Evolutionary conservation across 106 monocot species (phyloP).

Genomic region (Dioscorea alata): DNA sequence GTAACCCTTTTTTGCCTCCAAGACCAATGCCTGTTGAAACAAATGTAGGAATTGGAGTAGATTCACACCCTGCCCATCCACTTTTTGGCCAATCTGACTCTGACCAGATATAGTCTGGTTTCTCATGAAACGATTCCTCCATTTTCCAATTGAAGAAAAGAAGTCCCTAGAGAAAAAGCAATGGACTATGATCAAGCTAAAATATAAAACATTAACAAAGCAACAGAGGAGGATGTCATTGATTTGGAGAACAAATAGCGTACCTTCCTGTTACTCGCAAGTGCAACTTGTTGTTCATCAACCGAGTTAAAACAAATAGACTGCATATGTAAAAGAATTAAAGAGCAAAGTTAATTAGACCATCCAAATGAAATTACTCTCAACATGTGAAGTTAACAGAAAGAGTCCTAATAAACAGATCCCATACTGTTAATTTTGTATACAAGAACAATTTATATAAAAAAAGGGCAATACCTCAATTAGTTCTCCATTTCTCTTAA

Average conservation of each 20-base stretch:
- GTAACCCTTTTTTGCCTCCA: constrained; percentile 55
- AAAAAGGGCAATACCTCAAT: constrained; percentile 55
- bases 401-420: too few species aligned
- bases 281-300: constrained; percentile 69
- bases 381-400: too few species aligned
- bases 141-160: constrained; percentile 59
- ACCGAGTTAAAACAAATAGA: constrained; percentile 77
- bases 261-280: constrained; percentile 76
- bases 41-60: constrained; percentile 53
- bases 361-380: too few species aligned
- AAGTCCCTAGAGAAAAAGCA: constrained; percentile 49
- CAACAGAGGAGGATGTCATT: background rate
- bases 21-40: constrained; percentile 60
- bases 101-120: constrained; percentile 67
- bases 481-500: constrained; percentile 85
- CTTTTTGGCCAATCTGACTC: constrained; percentile 77
- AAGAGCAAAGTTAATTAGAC: background rate
- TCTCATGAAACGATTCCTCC: constrained; percentile 15
- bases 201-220: too few species aligned
- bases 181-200: too few species aligned
- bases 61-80: constrained; percentile 73
- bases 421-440: too few species aligned
- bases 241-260: background rate
- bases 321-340: constrained; percentile 28
- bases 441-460: too few species aligned